phyloP scores from a whole-genome alignment of 306 rosid genomes.

The Dryas drummondii region DNA sequence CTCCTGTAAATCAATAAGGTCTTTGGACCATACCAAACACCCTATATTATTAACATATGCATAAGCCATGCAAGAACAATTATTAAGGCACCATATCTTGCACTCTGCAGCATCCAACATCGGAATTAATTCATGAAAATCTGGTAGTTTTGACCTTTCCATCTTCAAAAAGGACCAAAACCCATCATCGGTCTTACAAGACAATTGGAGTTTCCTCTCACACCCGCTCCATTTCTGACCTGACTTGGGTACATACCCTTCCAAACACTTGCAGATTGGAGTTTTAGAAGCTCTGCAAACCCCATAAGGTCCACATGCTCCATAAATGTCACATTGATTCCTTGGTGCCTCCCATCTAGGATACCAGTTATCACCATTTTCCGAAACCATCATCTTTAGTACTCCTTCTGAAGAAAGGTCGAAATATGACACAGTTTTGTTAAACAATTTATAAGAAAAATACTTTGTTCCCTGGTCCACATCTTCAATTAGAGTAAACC shows the following conservation, averaged over 20 bases:
- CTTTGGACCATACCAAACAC: too few relatives aligned
- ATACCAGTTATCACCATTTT: neutral
- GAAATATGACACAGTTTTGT: neutral
- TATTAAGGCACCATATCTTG: too few relatives aligned
- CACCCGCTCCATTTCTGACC: slow-evolving; percentile 28
- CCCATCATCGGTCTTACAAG: slow-evolving; percentile 1
- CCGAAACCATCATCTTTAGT: neutral
- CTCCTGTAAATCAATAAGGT: too few relatives aligned
- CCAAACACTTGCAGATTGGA: slow-evolving; percentile 26
- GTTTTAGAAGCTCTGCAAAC: slow-evolving; percentile 10
- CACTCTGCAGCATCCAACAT: too few relatives aligned
- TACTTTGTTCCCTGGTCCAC: slow-evolving; percentile 26
- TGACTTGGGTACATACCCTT: slow-evolving; percentile 22
- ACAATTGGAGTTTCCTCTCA: slow-evolving; percentile 1
- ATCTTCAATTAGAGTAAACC: slow-evolving; percentile 25
- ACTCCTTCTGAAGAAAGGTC: neutral
- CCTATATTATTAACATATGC: too few relatives aligned
- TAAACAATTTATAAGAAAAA: slow-evolving; percentile 7
- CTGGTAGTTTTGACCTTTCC: slow-evolving; percentile 16
- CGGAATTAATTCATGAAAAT: slow-evolving; percentile 14
- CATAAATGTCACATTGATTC: slow-evolving; percentile 1
- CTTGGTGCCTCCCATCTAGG: neutral
- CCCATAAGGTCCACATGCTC: slow-evolving; percentile 18
- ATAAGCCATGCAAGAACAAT: too few relatives aligned
- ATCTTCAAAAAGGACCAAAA: slow-evolving; percentile 8